Evolutionary conservation across 2,329 filamentous ascomycete genomes (phyloP).

Genomic region (Venturia asperata): DNA sequence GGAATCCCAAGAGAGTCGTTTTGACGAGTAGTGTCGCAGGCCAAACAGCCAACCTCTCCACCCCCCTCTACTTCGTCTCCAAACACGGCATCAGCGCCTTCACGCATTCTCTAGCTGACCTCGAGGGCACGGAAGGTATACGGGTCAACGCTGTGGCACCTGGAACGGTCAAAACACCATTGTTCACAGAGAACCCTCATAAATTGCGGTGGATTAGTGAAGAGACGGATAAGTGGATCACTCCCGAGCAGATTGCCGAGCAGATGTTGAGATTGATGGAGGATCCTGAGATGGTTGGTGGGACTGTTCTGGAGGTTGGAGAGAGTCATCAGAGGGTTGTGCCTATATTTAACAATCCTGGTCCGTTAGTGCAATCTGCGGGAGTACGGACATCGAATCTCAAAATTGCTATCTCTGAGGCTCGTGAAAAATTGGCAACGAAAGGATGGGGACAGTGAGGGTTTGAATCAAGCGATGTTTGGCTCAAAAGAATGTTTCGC

Average conservation of each 20-base stretch:
- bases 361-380: slow-evolving; percentile 36
- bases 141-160: slow-evolving; percentile 55
- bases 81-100: slow-evolving; percentile 43
- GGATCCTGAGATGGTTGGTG: slow-evolving; percentile 43
- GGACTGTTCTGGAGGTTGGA: slow-evolving; percentile 51
- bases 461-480: too few relatives aligned
- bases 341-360: slow-evolving; percentile 46
- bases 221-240: slow-evolving; percentile 49
- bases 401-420: slow-evolving; percentile 39
- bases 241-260: slow-evolving; percentile 53
- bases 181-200: slow-evolving; percentile 56
- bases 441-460: slow-evolving; percentile 42
- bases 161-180: slow-evolving; percentile 53
- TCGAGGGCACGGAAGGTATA: slow-evolving; percentile 46
- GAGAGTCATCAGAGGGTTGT: slow-evolving; percentile 46
- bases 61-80: slow-evolving; percentile 40
- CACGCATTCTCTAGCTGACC: slow-evolving; percentile 43
- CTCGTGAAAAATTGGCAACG: slow-evolving; percentile 42
- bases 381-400: slow-evolving; percentile 43
- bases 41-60: slow-evolving; percentile 32
- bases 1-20: slow-evolving; percentile 41
- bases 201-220: slow-evolving; percentile 48
- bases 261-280: slow-evolving; percentile 52
- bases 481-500: background rate
- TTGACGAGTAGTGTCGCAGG: slow-evolving; percentile 41